A percentile compares a stretch with the other conserved stretches of the same genome.
Evolutionary conservation across 164 flowering plant species (phyloP).

Genomic region (Dillenia turbinata): DNA sequence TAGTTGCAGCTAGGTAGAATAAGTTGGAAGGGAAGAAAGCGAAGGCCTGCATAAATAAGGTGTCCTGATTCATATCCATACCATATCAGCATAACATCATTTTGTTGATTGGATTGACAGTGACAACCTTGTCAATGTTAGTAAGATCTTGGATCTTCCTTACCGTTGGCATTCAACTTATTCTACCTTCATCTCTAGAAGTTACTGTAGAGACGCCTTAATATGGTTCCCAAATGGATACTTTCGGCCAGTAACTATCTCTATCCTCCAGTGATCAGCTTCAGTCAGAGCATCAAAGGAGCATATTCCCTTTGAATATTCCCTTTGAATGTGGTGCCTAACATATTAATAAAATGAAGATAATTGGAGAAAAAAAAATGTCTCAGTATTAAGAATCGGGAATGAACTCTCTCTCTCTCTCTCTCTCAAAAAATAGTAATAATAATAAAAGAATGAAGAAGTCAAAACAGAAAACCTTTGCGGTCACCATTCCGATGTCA

Average conservation of each 20-base stretch:
- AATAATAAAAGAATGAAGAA: background rate
- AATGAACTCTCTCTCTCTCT: background rate
- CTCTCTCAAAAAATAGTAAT: background rate
- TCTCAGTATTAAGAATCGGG: background rate
- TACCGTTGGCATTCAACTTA: conserved; percentile 50
- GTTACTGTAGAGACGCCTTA: conserved; percentile 72
- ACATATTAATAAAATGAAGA: background rate
- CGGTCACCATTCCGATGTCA: conserved; percentile 98
- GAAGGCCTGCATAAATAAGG: background rate
- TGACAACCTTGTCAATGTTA: conserved; percentile 71
- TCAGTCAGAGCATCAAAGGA: conserved; percentile 75
- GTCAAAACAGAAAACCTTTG: conserved; percentile 53
- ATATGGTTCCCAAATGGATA: conserved; percentile 97
- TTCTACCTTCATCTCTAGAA: conserved; percentile 64
- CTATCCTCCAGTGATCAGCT: conserved; percentile 94
- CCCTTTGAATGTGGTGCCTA: conserved; percentile 89
- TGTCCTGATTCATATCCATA: conserved; percentile 12
- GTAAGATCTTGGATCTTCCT: conserved; percentile 56
- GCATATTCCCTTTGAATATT: conserved; percentile 65
- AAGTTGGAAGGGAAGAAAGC: too few species aligned
- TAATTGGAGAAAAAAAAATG: background rate
- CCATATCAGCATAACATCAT: conserved; percentile 91
- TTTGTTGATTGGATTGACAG: conserved; percentile 43
- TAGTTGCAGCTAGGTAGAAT: too few species aligned
- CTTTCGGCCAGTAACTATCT: conserved; percentile 86